Percentiles rank a stretch among this genome's conserved stretches.
Evolutionary conservation across 1,284 basidiomycete species (phyloP).

Genomic region (Ceratobasidium sp.): DNA sequence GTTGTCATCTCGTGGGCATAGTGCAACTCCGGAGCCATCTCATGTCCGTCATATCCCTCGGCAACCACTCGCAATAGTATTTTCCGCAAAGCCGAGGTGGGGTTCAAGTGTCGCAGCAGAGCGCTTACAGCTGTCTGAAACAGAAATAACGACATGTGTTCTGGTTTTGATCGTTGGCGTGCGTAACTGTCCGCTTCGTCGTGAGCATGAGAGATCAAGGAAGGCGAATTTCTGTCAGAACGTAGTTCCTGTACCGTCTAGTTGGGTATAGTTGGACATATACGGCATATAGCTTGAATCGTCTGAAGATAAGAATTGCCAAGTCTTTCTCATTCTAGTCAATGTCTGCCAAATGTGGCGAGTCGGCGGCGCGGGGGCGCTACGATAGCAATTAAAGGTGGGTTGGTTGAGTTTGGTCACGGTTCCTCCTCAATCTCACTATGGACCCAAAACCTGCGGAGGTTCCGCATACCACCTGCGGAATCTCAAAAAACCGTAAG

Average conservation of each 20-base stretch:
- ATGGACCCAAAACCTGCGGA: too few relatives aligned
- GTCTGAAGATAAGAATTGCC: too few relatives aligned
- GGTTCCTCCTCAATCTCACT: too few relatives aligned
- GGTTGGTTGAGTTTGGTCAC: too few relatives aligned
- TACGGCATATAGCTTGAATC: too few relatives aligned
- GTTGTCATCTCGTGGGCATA: not conserved
- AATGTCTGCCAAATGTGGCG: too few relatives aligned
- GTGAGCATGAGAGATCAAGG: not conserved
- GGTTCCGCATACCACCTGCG: too few relatives aligned
- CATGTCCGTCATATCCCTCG: constrained; percentile 21
- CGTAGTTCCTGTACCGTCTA: not conserved
- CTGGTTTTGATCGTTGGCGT: not conserved
- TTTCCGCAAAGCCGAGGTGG: not conserved
- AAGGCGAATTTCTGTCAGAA: not conserved
- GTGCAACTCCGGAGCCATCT: constrained; percentile 11
- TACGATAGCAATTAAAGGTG: too few relatives aligned
- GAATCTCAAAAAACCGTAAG: too few relatives aligned
- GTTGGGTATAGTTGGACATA: not conserved
- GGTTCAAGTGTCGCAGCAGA: not conserved
- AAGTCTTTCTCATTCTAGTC: too few relatives aligned
- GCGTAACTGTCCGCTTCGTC: not conserved
- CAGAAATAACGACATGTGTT: not conserved
- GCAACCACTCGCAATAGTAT: constrained; percentile 4
- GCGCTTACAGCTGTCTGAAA: constrained; percentile 12
- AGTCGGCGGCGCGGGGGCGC: too few relatives aligned